Evolutionary conservation across 768 basidiomycete genomes (phyloP), one percentile per base, ranked within the genome.

Genomic region (Naganishia randhawae): DNA sequence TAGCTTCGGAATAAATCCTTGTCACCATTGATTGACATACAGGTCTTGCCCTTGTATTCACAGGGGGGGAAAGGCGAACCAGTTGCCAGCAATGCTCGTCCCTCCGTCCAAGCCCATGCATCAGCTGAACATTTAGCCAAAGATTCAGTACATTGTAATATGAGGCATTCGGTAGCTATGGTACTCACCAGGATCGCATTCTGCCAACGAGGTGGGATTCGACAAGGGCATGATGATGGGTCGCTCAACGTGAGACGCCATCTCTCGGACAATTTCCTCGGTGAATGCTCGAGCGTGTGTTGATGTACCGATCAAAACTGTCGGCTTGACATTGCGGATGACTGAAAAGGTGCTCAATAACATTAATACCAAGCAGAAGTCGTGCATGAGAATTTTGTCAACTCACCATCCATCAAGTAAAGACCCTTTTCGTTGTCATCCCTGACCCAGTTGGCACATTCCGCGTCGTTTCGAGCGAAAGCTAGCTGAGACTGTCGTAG

Each of bases 291-390:
- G 88, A 22, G 85, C 83, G 55, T 85, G 83, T 1, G 91, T 92
- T 66, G 89, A 91, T 67, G 88, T 89, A 33, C 92, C 92, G 71
- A 95, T 89, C 52, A 95, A 77, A 13, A 91, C 85, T 1, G 91
- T 95, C 27, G 92, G 91, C 73, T 86, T 86, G 13, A 89, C 84
- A 69, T 83, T 82, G 79, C 85, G 85, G 68, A 92, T 85, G 2
- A 89, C 87, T 68, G 32, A 16, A 10, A 6, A 19, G 8, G 35
- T 13, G 19, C 13, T 25, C 17, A 13, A 41, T 3, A 37, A 3
- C 31, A 19, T 62, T 22, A 52, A 22, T 13, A 50, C 68, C 45
- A 25, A 51, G 10, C 14, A 25, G 16, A 19, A 32, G 3, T 2
- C 8, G 9, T 16, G 6, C 50, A 10, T 9, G 32, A 3, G 14